These are phyloP conservation scores for Suaeda aralocaspica DNA, from an alignment of 148 eudicot species.

Conservation along the genomic window DNA sequence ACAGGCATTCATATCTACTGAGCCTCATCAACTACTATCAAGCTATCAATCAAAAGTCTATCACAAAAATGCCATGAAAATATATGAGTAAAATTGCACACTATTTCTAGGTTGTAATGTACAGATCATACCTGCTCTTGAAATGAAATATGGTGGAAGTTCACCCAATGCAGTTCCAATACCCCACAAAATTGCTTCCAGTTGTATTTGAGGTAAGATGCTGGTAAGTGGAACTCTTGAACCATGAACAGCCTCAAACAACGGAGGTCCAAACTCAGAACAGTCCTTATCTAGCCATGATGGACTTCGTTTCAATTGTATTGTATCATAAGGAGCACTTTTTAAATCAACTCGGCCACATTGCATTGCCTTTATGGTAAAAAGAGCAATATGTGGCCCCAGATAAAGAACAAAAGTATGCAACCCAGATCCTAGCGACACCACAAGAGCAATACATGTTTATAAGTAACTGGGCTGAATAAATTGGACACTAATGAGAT, in stretches of 20 bases:
- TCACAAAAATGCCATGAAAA: neutral
- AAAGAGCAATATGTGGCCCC: constrained; percentile 95
- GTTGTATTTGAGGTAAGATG: constrained; percentile 87
- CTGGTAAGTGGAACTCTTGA: constrained; percentile 72
- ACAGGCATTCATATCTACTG: neutral
- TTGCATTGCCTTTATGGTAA: constrained; percentile 87
- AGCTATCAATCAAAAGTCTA: neutral
- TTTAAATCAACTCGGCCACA: constrained; percentile 97
- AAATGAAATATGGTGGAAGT: constrained; percentile 97
- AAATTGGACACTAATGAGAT: neutral
- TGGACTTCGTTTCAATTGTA: constrained; percentile 72
- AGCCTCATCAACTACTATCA: neutral
- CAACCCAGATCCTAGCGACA: constrained; percentile 80
- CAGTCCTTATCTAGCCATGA: constrained; percentile 95
- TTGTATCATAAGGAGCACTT: constrained; percentile 92
- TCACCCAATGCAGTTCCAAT: constrained; percentile 97
- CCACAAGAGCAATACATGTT: neutral
- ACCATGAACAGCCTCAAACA: constrained; percentile 53
- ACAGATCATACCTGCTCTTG: constrained; percentile 69
- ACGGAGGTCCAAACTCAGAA: constrained; percentile 74
- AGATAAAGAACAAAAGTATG: constrained; percentile 95
- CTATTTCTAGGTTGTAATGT: neutral
- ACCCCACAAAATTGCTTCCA: constrained; percentile 95
- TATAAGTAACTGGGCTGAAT: neutral
- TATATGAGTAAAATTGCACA: neutral